These are phyloP conservation scores for Plasmopara viticola DNA, from an alignment of 352 stramenopile species.

Conservation along the genomic window DNA sequence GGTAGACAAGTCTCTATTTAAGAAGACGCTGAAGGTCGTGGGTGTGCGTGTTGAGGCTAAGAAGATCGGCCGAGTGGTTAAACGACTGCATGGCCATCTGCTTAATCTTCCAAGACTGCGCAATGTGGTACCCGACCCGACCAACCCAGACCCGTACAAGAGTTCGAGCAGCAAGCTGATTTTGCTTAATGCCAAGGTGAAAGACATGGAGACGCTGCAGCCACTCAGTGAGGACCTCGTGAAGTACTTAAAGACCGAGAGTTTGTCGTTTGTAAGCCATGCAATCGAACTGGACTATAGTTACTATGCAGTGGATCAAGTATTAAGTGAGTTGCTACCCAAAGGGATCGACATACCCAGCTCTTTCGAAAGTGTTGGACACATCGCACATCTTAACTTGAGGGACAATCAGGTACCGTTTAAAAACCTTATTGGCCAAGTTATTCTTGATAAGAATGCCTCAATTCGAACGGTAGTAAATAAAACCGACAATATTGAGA, in stretches of 20 bases:
- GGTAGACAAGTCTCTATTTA: conserved; percentile 67
- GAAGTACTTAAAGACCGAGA: conserved; percentile 46
- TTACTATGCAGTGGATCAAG: conserved; percentile 73
- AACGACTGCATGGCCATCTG: conserved; percentile 63
- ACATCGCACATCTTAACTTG: conserved; percentile 97
- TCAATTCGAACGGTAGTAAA: conserved; percentile 95
- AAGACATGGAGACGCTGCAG: conserved; percentile 45
- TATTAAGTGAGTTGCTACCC: conserved; percentile 82
- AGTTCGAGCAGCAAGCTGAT: conserved; percentile 69
- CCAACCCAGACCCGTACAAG: conserved; percentile 48
- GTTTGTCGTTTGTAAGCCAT: conserved; percentile 55
- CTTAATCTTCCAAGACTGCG: conserved; percentile 65
- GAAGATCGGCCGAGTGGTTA: conserved; percentile 71
- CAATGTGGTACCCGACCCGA: conserved; percentile 70
- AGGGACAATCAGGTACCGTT: conserved; percentile 91
- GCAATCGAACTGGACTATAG: conserved; percentile 71
- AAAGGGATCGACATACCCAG: conserved; percentile 83
- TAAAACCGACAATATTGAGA: conserved; percentile 95
- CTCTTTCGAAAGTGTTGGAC: conserved; percentile 94
- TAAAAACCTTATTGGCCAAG: conserved; percentile 95
- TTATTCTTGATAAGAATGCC: conserved; percentile 97
- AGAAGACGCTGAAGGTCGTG: conserved; percentile 61
- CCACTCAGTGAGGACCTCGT: conserved; percentile 47
- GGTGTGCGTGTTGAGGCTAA: conserved; percentile 73
- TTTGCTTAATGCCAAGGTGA: conserved; percentile 58